phyloP scores from a whole-genome alignment of 2,329 filamentous ascomycete species.

The Paecilomyces formosus region DNA sequence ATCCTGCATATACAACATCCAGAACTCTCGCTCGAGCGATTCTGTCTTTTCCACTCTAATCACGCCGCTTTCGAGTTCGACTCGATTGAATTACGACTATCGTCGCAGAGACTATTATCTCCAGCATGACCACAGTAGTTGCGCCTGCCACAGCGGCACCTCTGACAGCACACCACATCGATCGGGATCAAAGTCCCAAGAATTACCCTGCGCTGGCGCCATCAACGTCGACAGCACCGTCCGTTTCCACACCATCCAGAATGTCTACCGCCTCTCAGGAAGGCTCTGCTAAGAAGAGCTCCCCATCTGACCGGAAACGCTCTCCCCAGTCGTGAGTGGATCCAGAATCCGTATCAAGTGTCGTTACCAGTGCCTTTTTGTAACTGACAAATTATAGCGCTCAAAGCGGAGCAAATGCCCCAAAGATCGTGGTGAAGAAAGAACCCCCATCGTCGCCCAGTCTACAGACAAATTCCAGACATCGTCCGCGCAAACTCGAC shows the following conservation, averaged over 20 bases:
- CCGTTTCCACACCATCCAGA: slow-evolving; percentile 26
- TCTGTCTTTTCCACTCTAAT: background rate
- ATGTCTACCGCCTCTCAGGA: slow-evolving; percentile 25
- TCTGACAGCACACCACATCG: slow-evolving; percentile 36
- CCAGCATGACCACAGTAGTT: slow-evolving; percentile 42
- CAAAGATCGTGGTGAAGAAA: slow-evolving; percentile 93
- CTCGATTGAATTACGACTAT: background rate
- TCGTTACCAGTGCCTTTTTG: background rate
- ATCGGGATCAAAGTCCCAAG: slow-evolving; percentile 38
- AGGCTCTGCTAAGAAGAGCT: slow-evolving; percentile 23
- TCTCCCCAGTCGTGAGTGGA: slow-evolving; percentile 43
- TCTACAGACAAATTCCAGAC: slow-evolving; percentile 55
- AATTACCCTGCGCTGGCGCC: slow-evolving; percentile 36
- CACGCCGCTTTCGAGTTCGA: background rate
- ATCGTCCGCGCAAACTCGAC: slow-evolving; percentile 39
- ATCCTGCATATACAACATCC: background rate
- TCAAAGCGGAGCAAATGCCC: slow-evolving; percentile 45
- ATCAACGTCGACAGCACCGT: slow-evolving; percentile 22
- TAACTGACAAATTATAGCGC: slow-evolving; percentile 16
- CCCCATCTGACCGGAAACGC: slow-evolving; percentile 28
- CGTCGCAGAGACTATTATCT: background rate
- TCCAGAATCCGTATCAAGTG: background rate
- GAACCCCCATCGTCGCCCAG: slow-evolving; percentile 79
- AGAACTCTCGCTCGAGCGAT: background rate
- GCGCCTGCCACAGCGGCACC: slow-evolving; percentile 37